Evolutionary conservation across 495 filamentous ascomycete species (phyloP), one percentile per base, ranked within the genome.

Genomic region (Aspergillus ellipticus): DNA sequence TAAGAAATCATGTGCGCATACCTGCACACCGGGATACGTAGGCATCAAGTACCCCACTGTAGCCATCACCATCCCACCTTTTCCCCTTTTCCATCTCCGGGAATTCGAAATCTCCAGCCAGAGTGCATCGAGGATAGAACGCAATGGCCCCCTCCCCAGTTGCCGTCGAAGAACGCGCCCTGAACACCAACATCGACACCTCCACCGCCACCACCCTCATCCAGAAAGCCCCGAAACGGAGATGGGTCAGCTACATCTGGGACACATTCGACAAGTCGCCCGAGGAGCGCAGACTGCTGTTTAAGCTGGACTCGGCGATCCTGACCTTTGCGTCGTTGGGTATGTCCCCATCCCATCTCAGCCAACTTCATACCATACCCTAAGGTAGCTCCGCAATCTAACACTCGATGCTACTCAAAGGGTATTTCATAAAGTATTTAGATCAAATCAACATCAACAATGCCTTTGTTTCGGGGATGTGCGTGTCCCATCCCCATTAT

Each of bases 231-330:
- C 55, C 59, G 0, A 73, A 72, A 55, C 56, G 60, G 9, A 71
- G 53, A 65, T 78, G 74, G 74, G 64, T 73, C 20, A 74, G 70
- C 57, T 79, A 74, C 49, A 56, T 85, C 46, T 85, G 83, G 83
- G 81, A 85, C 58, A 83, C 78, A 3, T 74, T 84, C 28, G 82
- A 85, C 55, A 84, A 84, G 59, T 76, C 82, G 1, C 78, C 80
- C 0, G 78, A 82, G 48, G 83, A 87, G 60, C 75, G 82, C 11
- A 71, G 77, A 15, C 77, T 87, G 53, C 57, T 87, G 10, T 80
- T 82, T 56, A 87, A 87, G 61, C 62, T 85, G 17, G 83, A 86
- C 53, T 65, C 77, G 6, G 76, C 74, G 0, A 70, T 86, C 46
- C 58, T 86, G 17, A 79, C 78, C 0, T 83, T 83, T 53, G 77